Percentiles rank a stretch among this genome's conserved stretches.
These are phyloP conservation scores for Rhododendron molle DNA, from an alignment of 148 eudicot genomes.

Conservation along the genomic window DNA sequence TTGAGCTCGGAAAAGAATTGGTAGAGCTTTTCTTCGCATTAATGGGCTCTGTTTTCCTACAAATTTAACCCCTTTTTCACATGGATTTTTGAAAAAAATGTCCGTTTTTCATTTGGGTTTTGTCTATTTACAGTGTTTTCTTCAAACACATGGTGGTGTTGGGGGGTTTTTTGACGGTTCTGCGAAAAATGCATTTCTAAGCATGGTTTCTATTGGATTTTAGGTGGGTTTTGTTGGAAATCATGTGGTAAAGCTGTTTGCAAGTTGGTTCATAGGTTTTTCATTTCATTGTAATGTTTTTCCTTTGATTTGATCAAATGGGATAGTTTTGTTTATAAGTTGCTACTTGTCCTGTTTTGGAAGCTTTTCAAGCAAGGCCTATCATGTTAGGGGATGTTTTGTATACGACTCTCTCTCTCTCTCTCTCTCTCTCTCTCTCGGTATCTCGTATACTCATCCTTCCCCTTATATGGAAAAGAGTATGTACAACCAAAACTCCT, in stretches of 20 bases:
- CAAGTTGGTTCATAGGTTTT: slow-evolving; percentile 4
- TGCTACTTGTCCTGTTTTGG: background rate
- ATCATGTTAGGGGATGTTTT: background rate
- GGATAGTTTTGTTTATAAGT: no score
- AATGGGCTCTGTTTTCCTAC: background rate
- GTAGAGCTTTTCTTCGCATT: slow-evolving; percentile 27
- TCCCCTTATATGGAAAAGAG: background rate
- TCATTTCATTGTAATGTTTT: background rate
- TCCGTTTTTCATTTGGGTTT: slow-evolving; percentile 7
- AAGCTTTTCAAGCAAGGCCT: no score
- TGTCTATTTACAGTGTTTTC: background rate
- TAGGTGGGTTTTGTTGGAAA: slow-evolving; percentile 3
- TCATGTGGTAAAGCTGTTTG: background rate
- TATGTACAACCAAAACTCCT: background rate
- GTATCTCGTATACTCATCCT: no score
- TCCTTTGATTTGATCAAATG: background rate
- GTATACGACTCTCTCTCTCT: background rate
- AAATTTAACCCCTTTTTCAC: background rate
- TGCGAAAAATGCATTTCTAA: background rate
- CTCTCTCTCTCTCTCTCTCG: background rate
- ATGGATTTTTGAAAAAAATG: background rate
- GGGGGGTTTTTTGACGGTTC: slow-evolving; percentile 5
- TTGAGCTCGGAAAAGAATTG: slow-evolving; percentile 89
- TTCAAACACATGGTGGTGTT: background rate
- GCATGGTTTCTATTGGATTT: slow-evolving; percentile 3